Evolutionary conservation across 306 rosid species (phyloP).

Genomic region (Aeschynomene evenia): DNA sequence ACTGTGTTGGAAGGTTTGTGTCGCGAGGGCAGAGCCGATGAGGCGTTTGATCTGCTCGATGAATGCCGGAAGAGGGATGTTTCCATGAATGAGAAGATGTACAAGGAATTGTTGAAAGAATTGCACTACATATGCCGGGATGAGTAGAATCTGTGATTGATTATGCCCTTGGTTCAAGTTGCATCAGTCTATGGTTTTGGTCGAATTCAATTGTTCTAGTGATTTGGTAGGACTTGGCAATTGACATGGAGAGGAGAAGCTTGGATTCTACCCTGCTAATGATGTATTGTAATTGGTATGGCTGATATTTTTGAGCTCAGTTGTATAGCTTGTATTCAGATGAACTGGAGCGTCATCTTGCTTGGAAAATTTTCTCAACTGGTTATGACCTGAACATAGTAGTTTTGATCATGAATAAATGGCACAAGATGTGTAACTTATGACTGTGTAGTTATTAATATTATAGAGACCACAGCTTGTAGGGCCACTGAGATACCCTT

Average conservation of each 20-base stretch:
- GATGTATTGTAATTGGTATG: background rate
- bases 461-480: background rate
- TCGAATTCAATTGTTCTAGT: background rate
- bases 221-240: background rate
- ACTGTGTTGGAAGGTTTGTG: conserved; percentile 80
- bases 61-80: conserved; percentile 64
- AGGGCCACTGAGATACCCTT: background rate
- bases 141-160: conserved; percentile 5
- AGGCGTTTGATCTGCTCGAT: conserved; percentile 70
- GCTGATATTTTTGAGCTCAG: background rate
- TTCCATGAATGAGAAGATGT: conserved; percentile 49
- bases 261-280: background rate
- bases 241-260: conserved; percentile 11
- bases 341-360: background rate
- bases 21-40: conserved; percentile 57
- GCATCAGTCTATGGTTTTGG: background rate
- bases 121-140: conserved; percentile 49
- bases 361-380: conserved; percentile 2
- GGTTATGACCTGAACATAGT: background rate
- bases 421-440: background rate
- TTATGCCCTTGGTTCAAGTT: background rate
- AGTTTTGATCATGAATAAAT: conserved; percentile 1
- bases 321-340: background rate
- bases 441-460: background rate
- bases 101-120: conserved; percentile 49